A percentile compares a stretch with the other conserved stretches of the same genome.
phyloP scores from a whole-genome alignment of 1,284 basidiomycete species.

The Singerocomus inundabilis region DNA sequence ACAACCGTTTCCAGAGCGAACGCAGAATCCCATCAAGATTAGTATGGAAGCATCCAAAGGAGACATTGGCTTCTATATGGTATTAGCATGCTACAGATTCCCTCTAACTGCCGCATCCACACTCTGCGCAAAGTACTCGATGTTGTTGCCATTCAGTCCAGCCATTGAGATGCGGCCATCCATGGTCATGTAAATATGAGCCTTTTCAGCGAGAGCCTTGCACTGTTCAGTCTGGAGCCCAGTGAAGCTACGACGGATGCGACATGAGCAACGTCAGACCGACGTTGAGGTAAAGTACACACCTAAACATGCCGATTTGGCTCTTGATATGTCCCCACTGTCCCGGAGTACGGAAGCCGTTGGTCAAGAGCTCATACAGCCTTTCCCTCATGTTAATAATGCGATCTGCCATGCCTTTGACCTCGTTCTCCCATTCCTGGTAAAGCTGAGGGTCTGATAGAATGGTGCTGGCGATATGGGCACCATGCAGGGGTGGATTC shows the following conservation, averaged over 20 bases:
- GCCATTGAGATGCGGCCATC: constrained; percentile 96
- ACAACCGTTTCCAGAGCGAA: constrained; percentile 12
- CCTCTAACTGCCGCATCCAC: constrained; percentile 84
- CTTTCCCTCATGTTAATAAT: constrained; percentile 95
- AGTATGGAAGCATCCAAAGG: constrained; percentile 23
- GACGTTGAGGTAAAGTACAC: constrained; percentile 10
- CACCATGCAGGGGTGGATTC: constrained; percentile 96
- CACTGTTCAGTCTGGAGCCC: constrained; percentile 84
- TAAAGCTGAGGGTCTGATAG: constrained; percentile 78
- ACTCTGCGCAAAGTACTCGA: constrained; percentile 88
- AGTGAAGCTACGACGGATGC: constrained; percentile 64
- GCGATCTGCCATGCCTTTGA: constrained; percentile 93
- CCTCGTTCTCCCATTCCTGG: constrained; percentile 86
- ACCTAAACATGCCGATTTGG: constrained; percentile 96
- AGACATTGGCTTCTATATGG: constrained; percentile 23
- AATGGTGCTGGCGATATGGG: constrained; percentile 85
- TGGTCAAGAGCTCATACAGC: constrained; percentile 77
- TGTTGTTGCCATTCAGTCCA: constrained; percentile 86
- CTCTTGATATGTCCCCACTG: constrained; percentile 96
- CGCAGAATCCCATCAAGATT: constrained; percentile 21
- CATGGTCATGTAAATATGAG: constrained; percentile 91
- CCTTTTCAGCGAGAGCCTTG: constrained; percentile 84
- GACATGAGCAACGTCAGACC: constrained; percentile 1
- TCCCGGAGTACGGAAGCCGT: constrained; percentile 87
- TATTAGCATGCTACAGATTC: constrained; percentile 51